Base-by-base conservation (phyloP, 202 grass and related monocot genomes). In the Elaeis oleifera region DNA sequence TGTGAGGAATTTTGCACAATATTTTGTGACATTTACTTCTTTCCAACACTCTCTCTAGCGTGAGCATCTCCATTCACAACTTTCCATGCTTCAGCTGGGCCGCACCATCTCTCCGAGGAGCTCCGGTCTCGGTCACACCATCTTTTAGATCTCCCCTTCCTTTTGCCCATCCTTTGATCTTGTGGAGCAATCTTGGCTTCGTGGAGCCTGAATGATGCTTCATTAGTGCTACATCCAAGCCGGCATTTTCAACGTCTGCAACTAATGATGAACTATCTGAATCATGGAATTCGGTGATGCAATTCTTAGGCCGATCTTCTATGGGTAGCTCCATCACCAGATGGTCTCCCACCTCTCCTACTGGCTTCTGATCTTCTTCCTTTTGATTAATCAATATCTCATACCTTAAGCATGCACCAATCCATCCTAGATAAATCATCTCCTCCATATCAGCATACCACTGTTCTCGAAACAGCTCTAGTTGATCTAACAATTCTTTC, bases 381-480 rank as follows among this genome's bases (percentile, higher is more conserved):
- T 61, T 50, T 6, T 83, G 74, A 59, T 48, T 28, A 48, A 77
- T 49, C 55, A 76, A 65, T 56, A 96, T 64, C 53, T 92, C 85
- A 54, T 89, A 68, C 68, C 80, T 79, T 70, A 92, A 74, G 84
- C 84, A 81, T 49, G 88, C 71, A 6, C 82, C 88, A 73, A 92
- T 79, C 84, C 82, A 99, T 55, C 78, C 82, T 3, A 99, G 25
- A 66, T 92, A 92, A 78, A 99, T 86, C 61, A 84, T 80, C 76
- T 89, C 82, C 77, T 97, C 84, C 84, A 89, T 84, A 67, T 85
- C 88, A 15, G 71, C 77, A 11, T 80, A 72, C 92, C 92, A 97
- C 68, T 69, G 59, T 55, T 78, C 69, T 25, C 74, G 84, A 49
- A 97, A 83, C 21, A 36, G 64, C 63, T 73, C 75, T 14, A 85